Base-by-base conservation (phyloP, 352 stramenopile species). In the Phytopythium delawarense region DNA sequence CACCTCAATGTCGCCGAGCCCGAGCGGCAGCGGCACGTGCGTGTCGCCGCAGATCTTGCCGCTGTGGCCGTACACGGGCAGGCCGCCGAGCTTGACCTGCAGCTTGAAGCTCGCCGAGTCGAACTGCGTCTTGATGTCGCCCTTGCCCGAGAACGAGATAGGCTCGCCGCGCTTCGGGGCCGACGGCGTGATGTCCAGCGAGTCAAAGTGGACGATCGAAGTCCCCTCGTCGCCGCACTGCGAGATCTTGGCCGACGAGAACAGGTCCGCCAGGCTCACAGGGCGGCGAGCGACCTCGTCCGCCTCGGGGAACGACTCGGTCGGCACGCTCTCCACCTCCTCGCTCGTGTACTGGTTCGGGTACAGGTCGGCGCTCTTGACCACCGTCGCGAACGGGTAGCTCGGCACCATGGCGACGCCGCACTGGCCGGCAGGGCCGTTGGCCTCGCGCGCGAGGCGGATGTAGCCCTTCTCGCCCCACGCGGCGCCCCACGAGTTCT, bases 381-480 rank as follows among this genome's bases (percentile, higher is more conserved):
- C 76, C 48, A 80, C 46, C n/a, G 55, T 44, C 2, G 76, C 74
- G 32, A 75, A 76, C 18, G 88, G 88, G 61, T 94, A 96, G 62
- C 79, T 92, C n/a, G 88, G 73, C 21, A 69, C 69, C 65, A 86
- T 74, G 23, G 86, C 79, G 35, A 97, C 85, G 48, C 89, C 89
- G 48, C 89, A 97, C 66, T 80, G 69, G 23, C 79, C 83, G 1
- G 72, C 57, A 2, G 68, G 57, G 11, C 69, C 60, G 45, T 77
- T 73, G 2, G 68, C 64, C 34, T 86, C 89, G 67, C 97, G 94
- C 13, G 91, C 74, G 7, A 99, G 66, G 20, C 80, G 81, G 48
- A 99, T 97, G 84, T 97, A 99, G 35, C 96, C 96, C 16, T 92
- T 70, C 57, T 96, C 84, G 59, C 96, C 96, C 95, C 95, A 99